phyloP scores from a whole-genome alignment of 257 asterid genomes.

The Solanum arcanum region DNA sequence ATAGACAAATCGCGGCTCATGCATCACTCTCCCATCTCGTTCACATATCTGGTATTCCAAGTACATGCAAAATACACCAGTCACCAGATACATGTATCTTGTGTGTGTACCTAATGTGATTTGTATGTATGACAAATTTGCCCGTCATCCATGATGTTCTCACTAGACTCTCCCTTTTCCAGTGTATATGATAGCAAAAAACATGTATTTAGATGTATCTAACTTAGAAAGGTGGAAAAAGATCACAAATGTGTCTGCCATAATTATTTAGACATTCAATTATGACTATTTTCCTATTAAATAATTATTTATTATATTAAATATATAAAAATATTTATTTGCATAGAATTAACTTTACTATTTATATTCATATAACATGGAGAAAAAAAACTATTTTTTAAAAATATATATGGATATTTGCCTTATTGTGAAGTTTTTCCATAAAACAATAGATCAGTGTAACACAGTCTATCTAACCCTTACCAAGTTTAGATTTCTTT shows the following conservation, averaged over 20 bases:
- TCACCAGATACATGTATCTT: background rate
- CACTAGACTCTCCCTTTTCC: background rate
- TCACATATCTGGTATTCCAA: background rate
- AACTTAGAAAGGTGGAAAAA: background rate
- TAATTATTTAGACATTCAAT: no score
- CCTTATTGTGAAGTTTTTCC: no score
- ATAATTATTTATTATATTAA: no score
- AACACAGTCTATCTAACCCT: background rate
- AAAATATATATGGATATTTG: no score
- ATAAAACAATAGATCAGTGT: background rate
- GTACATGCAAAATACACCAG: background rate
- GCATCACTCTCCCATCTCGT: background rate
- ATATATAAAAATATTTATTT: no score
- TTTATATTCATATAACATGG: no score
- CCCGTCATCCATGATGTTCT: background rate
- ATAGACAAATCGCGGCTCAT: background rate
- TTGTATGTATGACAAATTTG: background rate
- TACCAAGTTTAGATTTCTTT: background rate
- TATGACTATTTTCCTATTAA: no score
- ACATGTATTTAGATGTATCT: background rate
- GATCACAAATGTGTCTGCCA: no score
- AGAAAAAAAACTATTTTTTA: no score
- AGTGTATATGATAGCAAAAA: background rate
- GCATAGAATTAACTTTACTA: no score
- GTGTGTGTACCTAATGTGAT: background rate